phyloP scores from a whole-genome alignment of 164 flowering plant genomes.

The Magnolia officinalis region DNA sequence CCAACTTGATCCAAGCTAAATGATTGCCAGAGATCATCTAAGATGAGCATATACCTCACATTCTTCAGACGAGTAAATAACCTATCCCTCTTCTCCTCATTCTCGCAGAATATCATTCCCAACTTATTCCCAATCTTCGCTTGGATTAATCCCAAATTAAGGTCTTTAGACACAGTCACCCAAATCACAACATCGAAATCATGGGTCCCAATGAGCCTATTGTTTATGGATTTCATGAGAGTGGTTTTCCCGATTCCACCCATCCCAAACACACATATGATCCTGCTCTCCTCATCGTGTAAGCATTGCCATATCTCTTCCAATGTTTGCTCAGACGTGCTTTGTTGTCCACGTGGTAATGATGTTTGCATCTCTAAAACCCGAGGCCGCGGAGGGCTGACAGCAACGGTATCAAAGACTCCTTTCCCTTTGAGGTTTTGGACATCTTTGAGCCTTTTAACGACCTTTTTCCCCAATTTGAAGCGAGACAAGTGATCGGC shows the following conservation, averaged over 20 bases:
- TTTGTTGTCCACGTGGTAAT: background rate
- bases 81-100: background rate
- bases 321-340: background rate
- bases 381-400: background rate
- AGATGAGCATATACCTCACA: constrained; percentile 1
- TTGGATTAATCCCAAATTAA: background rate
- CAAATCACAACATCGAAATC: constrained; percentile 4
- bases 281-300: background rate
- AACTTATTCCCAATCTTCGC: background rate
- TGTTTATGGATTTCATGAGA: constrained; percentile 3
- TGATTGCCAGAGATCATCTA: constrained; percentile 6
- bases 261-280: background rate
- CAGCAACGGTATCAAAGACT: constrained; percentile 14
- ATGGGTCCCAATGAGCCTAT: background rate
- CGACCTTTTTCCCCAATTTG: constrained; percentile 16
- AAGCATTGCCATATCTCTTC: background rate
- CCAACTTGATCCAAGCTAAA: background rate
- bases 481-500: constrained; percentile 17
- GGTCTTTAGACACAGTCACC: constrained; percentile 1
- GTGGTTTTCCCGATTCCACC: constrained; percentile 6
- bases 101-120: background rate
- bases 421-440: background rate
- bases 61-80: background rate
- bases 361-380: constrained; percentile 4
- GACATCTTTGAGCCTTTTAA: background rate